Evolutionary conservation across 2,329 filamentous ascomycete genomes (phyloP), one percentile per base, ranked within the genome.

Genomic region (Fusarium sp.): DNA sequence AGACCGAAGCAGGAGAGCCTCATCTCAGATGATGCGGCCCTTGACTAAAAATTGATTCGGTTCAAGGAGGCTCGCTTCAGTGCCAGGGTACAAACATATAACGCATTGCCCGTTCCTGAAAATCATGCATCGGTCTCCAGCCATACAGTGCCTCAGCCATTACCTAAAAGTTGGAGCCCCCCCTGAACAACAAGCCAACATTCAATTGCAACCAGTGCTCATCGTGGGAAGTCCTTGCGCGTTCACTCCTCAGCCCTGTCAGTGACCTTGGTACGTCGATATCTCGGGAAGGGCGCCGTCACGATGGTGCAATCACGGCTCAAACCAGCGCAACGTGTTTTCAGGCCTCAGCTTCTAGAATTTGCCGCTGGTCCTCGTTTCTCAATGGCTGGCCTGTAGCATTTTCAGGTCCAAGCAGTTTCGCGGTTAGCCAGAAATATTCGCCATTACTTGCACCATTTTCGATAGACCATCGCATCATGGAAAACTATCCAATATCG

Each of bases 81-180:
- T 55, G 48, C 61, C 50, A 65, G 55, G 47, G 45, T 61, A n/a
- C 55, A 51, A 51, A 54, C 69, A 75, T 70, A 62, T 72, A 75
- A 75, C 67, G 51, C 63, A 74, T 63, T 63, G 53, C 60, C 61
- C 58, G 74, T 76, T 70, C 74, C 74, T 76, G 74, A 76, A 75
- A 50, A 75, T 75, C 73, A 71, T 69, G 60, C 67, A 58, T 59
- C 54, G 36, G 39, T 32, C 35, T 47, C 60, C 50, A 70, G 48
- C 58, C 70, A 71, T 71, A 74, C 67, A 59, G 61, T 53, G 56
- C 28, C 50, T 54, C 69, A 62, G 58, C 42, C 32, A 56, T 76
- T 75, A 76, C 70, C 48, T 74, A 75, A 75, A 58, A 60, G 6
- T 44, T 61, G 38, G 61, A 38, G 18, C 44, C 55, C 62, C 32